Conservation (phyloP, 306 rosid genomes). For the Malus fusca region DNA sequence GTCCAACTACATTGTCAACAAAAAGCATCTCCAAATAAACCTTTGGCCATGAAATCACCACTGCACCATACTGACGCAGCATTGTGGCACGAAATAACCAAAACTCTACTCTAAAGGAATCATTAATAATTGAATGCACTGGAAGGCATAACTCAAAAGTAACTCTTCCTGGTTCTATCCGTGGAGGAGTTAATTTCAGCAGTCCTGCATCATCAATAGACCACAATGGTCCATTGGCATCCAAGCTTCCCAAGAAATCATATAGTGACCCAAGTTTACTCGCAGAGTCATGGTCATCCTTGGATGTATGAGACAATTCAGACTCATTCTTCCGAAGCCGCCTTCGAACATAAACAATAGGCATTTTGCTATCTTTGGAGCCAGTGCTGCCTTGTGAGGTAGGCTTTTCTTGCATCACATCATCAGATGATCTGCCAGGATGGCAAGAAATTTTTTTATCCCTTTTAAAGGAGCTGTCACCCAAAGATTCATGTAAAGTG, state of each 20-base stretch:
- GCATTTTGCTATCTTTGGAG: constrained; percentile 41
- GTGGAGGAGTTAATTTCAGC: constrained; percentile 30
- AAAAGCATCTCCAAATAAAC: constrained; percentile 82
- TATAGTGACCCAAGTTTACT: constrained; percentile 28
- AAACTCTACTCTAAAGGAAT: constrained; percentile 35
- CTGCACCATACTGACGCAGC: constrained; percentile 47
- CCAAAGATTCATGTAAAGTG: constrained; percentile 15
- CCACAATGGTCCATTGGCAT: constrained; percentile 39
- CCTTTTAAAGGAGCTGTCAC: constrained; percentile 25
- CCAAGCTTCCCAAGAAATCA: constrained; percentile 19
- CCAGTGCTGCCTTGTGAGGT: constrained; percentile 32
- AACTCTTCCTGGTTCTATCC: constrained; percentile 34
- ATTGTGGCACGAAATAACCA: constrained; percentile 41
- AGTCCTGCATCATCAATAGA: constrained; percentile 48
- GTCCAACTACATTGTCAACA: constrained; percentile 78
- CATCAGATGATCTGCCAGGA: constrained; percentile 41
- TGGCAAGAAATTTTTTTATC: constrained; percentile 21
- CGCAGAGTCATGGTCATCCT: constrained; percentile 18
- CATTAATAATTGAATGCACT: constrained; percentile 24
- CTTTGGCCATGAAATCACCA: constrained; percentile 64
- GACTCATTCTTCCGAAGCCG: constrained; percentile 44
- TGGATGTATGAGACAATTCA: constrained; percentile 24
- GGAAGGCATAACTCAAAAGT: constrained; percentile 43
- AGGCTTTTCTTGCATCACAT: constrained; percentile 28
- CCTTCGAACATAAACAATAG: constrained; percentile 78